Evolutionary conservation across 202 grass and related monocot species (phyloP), one percentile per base, ranked within the genome.

Genomic region (Dendrocalamus latiflorus): DNA sequence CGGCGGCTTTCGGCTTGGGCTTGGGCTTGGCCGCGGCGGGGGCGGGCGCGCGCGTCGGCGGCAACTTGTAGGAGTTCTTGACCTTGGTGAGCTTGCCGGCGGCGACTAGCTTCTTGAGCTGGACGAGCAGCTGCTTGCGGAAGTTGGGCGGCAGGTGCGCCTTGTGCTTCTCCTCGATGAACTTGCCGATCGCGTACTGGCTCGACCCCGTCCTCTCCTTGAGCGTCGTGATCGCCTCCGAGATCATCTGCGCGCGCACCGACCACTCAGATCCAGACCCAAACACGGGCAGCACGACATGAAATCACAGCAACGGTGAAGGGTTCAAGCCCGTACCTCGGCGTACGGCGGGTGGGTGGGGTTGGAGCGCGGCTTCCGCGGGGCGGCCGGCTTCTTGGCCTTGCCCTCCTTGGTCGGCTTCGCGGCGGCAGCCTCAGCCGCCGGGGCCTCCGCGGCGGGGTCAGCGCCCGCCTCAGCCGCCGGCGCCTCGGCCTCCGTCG

Each of bases 11-110:
- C n/a, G n/a, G n/a, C n/a, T n/a, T n/a, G n/a, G n/a, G n/a, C n/a
- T n/a, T n/a, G n/a, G n/a, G n/a, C n/a, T n/a, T n/a, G n/a, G 37
- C 17, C 5, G 86, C 41, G 1, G 18, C 69, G 0, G 79, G 82
- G 5, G 36, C 53, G 15, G 79, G 82, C 3, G 36, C 53, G 15
- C 73, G 78, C 41, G 18, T 21, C 16, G 80, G 1, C 30, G 68
- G 64, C 60, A 82, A n/a, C 89, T 99, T 95, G 81, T 75, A 99
- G 2, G 93, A 99, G 48, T 72, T 90, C 87, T 99, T n/a, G n/a
- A n/a, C n/a, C n/a, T n/a, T n/a, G n/a, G n/a, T n/a, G n/a, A n/a
- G n/a, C n/a, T n/a, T n/a, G 39, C 89, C 91, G 21, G 59, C 51
- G 36, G 89, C 85, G 47, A 85, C 76, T 4, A 95, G 89, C 85